These are phyloP conservation scores for Gossypium australe DNA, from an alignment of 345 rosid genomes.

Conservation along the genomic window DNA sequence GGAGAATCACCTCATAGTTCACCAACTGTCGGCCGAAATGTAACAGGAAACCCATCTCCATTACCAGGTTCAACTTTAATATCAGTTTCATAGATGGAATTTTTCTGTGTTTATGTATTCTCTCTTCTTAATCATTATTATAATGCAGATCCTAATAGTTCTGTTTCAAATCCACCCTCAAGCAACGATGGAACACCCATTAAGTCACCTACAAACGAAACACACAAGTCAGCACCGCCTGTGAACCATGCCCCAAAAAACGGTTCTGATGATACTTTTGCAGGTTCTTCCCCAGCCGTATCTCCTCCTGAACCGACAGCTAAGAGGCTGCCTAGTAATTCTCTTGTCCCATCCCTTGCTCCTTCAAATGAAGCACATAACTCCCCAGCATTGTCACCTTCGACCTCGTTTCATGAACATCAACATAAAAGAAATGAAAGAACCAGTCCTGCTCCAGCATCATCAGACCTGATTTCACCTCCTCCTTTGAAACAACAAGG, in stretches of 20 bases:
- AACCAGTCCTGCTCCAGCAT: slow-evolving; percentile 36
- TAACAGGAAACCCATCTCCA: neutral
- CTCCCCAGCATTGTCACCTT: slow-evolving; percentile 42
- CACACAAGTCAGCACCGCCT: slow-evolving; percentile 38
- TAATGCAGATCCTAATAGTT: slow-evolving; percentile 35
- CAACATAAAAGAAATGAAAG: slow-evolving; percentile 30
- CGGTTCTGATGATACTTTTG: slow-evolving; percentile 17
- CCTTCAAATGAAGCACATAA: slow-evolving; percentile 16
- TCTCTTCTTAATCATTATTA: neutral
- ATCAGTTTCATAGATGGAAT: neutral
- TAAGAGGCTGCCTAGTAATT: slow-evolving; percentile 9
- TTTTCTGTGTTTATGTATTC: neutral
- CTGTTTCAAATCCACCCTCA: slow-evolving; percentile 39
- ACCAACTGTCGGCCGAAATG: slow-evolving; percentile 33
- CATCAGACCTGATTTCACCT: slow-evolving; percentile 41
- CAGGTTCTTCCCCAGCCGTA: slow-evolving; percentile 29
- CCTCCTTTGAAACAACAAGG: slow-evolving; percentile 40
- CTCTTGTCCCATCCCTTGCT: slow-evolving; percentile 36
- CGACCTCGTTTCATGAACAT: slow-evolving; percentile 34
- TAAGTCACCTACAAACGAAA: slow-evolving; percentile 45
- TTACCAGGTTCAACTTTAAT: slow-evolving; percentile 34
- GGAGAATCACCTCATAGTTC: slow-evolving; percentile 23
- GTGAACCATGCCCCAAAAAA: slow-evolving; percentile 29
- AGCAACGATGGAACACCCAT: slow-evolving; percentile 42
- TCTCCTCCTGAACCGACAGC: slow-evolving; percentile 34